Conservation (phyloP, 2,329 filamentous ascomycete genomes). For the Fusarium pseudocircinatum region DNA sequence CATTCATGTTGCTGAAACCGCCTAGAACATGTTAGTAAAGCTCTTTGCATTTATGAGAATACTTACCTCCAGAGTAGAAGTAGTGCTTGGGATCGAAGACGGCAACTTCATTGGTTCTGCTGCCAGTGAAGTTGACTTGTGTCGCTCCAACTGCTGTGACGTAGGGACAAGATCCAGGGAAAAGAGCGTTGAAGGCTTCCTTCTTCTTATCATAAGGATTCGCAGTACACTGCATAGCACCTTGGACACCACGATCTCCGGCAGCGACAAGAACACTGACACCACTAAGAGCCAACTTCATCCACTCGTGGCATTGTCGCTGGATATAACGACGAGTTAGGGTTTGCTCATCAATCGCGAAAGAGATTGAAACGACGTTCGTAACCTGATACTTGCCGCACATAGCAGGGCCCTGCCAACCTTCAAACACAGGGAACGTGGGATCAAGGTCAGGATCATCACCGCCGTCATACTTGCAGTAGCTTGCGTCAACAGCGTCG, state of each 20-base stretch:
- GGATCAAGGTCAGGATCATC: background rate
- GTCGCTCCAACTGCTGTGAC: background rate
- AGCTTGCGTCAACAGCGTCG: background rate
- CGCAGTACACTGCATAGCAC: background rate
- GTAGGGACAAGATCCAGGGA: background rate
- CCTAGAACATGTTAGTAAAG: background rate
- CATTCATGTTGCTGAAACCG: background rate
- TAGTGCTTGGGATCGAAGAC: slow-evolving; percentile 3
- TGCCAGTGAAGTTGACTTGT: background rate
- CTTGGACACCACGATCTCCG: background rate
- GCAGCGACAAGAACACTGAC: background rate
- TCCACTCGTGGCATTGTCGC: background rate
- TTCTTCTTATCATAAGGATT: background rate
- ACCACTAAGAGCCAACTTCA: slow-evolving; percentile 4
- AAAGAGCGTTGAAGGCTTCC: background rate
- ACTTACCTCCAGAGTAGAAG: slow-evolving; percentile 3
- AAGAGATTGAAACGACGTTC: background rate
- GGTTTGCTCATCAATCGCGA: background rate
- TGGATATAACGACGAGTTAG: background rate
- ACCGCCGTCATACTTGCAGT: slow-evolving; percentile 2
- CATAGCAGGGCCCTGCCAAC: background rate
- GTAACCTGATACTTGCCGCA: background rate
- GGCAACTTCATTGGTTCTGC: background rate
- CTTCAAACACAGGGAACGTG: background rate
- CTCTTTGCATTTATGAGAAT: accelerated